A percentile compares a stretch with the other conserved stretches of the same genome.
Conservation (phyloP, 306 rosid species). For the Lathyrus oleraceus region DNA sequence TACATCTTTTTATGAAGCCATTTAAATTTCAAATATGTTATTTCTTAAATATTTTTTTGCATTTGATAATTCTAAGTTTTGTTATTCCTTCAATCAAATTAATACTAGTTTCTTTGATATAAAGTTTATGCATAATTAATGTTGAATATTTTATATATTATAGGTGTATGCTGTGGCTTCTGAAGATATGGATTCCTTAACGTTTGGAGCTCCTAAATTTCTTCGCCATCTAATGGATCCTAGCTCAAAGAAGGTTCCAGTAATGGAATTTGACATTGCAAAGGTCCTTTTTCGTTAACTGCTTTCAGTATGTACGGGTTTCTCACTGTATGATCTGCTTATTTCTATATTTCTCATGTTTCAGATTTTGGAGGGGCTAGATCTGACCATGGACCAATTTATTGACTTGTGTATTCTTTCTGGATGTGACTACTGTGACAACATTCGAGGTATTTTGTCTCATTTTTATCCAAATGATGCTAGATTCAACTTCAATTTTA, state of each 20-base stretch:
- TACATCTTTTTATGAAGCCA: not conserved
- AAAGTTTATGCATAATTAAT: constrained; percentile 7
- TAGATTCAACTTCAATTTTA: constrained; percentile 7
- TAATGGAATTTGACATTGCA: constrained; percentile 90
- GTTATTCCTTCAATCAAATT: constrained; percentile 32
- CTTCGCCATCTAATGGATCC: constrained; percentile 99
- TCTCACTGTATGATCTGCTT: constrained; percentile 25
- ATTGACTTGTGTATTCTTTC: constrained; percentile 95
- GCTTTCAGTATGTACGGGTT: constrained; percentile 14
- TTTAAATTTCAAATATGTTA: not conserved
- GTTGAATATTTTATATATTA: constrained; percentile 21
- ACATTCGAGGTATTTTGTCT: constrained; percentile 71
- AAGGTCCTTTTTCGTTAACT: constrained; percentile 54
- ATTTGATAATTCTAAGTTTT: constrained; percentile 5
- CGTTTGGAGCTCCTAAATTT: constrained; percentile 92
- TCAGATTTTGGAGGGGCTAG: constrained; percentile 88
- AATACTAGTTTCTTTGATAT: constrained; percentile 7
- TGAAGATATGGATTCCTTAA: constrained; percentile 96
- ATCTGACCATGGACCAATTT: constrained; percentile 88
- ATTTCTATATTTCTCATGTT: constrained; percentile 37
- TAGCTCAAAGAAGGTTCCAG: constrained; percentile 93
- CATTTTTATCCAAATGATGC: constrained; percentile 20
- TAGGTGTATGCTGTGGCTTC: constrained; percentile 98
- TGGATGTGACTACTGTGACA: constrained; percentile 94
- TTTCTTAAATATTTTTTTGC: not conserved